phyloP scores from a whole-genome alignment of 1,139 yeast species.

The Suhomyces yuchorum region DNA sequence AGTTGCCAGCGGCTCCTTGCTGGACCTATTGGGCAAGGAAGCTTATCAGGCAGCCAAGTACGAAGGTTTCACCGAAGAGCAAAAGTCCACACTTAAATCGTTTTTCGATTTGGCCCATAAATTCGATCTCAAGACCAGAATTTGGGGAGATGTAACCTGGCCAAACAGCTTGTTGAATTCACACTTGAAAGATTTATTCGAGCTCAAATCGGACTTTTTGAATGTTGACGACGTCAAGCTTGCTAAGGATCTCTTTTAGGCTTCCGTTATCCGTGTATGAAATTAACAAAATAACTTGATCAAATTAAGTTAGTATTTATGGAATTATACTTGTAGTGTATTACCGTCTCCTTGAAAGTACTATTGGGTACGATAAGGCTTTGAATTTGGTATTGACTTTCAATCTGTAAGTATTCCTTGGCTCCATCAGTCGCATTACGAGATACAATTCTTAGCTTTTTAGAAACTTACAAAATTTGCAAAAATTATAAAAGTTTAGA shows the following conservation, averaged over 20 bases:
- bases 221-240: constrained; percentile 41
- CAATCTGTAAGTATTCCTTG: too few species aligned
- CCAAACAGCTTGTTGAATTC: constrained; percentile 33
- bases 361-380: too few species aligned
- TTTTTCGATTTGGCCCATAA: constrained; percentile 37
- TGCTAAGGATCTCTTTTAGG: constrained; percentile 21
- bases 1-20: constrained; percentile 41
- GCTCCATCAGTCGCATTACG: too few species aligned
- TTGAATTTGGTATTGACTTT: too few species aligned
- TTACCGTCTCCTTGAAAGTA: too few species aligned
- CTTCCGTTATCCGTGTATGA: neutral
- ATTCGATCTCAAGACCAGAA: constrained; percentile 40
- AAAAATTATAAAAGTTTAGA: too few species aligned
- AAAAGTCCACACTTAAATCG: constrained; percentile 22
- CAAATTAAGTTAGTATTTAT: too few species aligned
- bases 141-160: constrained; percentile 50
- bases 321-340: too few species aligned
- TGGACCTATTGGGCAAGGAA: constrained; percentile 31
- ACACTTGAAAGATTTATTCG: constrained; percentile 32
- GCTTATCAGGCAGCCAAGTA: constrained; percentile 18
- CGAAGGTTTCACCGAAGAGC: constrained; percentile 23
- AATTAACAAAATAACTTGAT: neutral
- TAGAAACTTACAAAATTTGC: too few species aligned
- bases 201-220: constrained; percentile 39
- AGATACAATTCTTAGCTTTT: too few species aligned